These are phyloP conservation scores for Adansonia grandidieri DNA, from an alignment of 441 rosid species.

Conservation along the genomic window DNA sequence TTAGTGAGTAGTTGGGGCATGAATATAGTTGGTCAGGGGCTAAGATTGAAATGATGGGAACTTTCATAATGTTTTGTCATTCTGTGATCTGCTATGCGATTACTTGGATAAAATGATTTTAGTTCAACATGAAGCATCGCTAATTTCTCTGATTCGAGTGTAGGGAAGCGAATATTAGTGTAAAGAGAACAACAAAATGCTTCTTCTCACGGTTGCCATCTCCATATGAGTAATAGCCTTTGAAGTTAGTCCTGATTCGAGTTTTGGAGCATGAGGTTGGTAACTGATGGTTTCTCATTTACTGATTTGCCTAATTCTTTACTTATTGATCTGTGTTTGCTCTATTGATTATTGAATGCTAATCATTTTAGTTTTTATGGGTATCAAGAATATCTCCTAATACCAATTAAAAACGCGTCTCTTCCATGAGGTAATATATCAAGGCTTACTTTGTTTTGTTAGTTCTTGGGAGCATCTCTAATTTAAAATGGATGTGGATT, in stretches of 20 bases:
- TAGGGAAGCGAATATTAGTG: neutral
- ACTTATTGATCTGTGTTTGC: neutral
- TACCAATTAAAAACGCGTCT: neutral
- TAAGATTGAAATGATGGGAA: slow-evolving; percentile 15
- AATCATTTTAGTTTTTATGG: neutral
- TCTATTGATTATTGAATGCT: neutral
- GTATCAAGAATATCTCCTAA: neutral
- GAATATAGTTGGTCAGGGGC: neutral
- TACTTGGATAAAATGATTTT: neutral
- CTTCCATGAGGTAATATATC: neutral
- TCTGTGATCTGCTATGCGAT: slow-evolving; percentile 8
- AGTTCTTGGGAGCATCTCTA: no score
- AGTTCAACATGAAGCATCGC: neutral
- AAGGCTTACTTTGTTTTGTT: neutral
- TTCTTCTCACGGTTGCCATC: slow-evolving; percentile 3
- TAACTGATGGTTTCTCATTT: neutral
- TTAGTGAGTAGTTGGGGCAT: slow-evolving; percentile 4
- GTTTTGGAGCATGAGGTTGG: neutral
- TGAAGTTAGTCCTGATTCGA: neutral
- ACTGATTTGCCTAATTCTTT: neutral
- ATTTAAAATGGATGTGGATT: neutral
- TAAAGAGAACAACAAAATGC: neutral
- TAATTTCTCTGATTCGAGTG: neutral
- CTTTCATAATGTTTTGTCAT: neutral
- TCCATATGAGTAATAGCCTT: neutral